Percentiles rank a stretch among this genome's conserved stretches.
These are phyloP conservation scores for Leccinum imitatum DNA, from an alignment of 768 basidiomycete genomes.

Conservation along the genomic window DNA sequence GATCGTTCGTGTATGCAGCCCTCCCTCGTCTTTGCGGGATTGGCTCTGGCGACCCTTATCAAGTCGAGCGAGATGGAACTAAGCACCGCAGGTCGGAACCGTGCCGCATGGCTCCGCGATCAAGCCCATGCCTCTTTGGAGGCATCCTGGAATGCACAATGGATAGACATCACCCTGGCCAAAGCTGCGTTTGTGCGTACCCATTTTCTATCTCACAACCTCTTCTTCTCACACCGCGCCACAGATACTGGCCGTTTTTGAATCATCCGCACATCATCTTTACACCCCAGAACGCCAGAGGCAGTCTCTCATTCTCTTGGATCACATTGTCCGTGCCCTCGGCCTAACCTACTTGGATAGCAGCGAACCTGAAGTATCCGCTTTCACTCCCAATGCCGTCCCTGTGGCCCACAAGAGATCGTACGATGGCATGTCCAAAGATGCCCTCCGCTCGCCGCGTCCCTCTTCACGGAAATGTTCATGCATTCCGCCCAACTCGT, in stretches of 20 bases:
- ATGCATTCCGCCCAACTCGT: slow-evolving; percentile 43
- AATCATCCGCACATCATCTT: slow-evolving; percentile 69
- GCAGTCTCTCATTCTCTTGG: slow-evolving; percentile 55
- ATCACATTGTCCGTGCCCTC: slow-evolving; percentile 59
- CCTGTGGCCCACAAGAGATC: slow-evolving; percentile 44
- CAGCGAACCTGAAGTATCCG: slow-evolving; percentile 50
- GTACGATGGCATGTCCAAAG: slow-evolving; percentile 29
- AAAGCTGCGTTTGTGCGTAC: slow-evolving; percentile 67
- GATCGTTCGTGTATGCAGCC: slow-evolving; percentile 63
- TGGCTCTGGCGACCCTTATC: slow-evolving; percentile 73
- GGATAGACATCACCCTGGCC: slow-evolving; percentile 64
- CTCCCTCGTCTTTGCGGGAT: slow-evolving; percentile 61
- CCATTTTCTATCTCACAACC: not conserved
- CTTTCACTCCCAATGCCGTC: slow-evolving; percentile 50
- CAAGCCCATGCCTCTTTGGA: slow-evolving; percentile 56
- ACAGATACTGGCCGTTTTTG: slow-evolving; percentile 76
- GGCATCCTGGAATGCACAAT: slow-evolving; percentile 46
- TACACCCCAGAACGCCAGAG: slow-evolving; percentile 56
- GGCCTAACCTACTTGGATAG: slow-evolving; percentile 57
- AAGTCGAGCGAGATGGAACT: slow-evolving; percentile 67
- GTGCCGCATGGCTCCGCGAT: slow-evolving; percentile 57
- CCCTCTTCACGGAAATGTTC: slow-evolving; percentile 40
- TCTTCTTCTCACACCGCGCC: slow-evolving; percentile 13
- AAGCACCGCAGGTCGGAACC: slow-evolving; percentile 50
- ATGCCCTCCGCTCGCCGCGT: slow-evolving; percentile 27